Evolutionary conservation across 345 rosid species (phyloP).

Genomic region (Ceriops tagal): DNA sequence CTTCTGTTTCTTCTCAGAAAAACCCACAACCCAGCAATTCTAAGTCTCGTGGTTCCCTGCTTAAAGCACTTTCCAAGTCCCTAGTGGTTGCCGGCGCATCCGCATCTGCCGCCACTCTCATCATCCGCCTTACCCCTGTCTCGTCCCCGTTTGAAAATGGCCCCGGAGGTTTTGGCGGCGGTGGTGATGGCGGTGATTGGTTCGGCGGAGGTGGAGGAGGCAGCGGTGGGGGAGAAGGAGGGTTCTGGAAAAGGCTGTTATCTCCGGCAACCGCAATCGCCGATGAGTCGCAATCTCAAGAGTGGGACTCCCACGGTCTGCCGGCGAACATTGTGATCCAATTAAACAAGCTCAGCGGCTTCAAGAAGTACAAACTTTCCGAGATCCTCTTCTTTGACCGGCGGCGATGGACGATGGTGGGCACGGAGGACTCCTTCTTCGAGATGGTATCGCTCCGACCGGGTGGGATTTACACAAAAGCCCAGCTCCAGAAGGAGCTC

Average conservation of each 20-base stretch:
- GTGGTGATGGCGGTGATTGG: conserved; percentile 35
- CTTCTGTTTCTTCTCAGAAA: background rate
- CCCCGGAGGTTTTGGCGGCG: conserved; percentile 36
- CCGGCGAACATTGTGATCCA: conserved; percentile 85
- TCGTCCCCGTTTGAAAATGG: conserved; percentile 20
- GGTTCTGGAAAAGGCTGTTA: conserved; percentile 56
- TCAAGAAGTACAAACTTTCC: conserved; percentile 77
- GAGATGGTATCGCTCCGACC: conserved; percentile 93
- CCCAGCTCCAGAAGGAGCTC: conserved; percentile 80
- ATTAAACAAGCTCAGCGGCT: conserved; percentile 76
- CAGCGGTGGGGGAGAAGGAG: conserved; percentile 35
- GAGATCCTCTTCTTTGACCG: conserved; percentile 79
- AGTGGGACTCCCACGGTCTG: conserved; percentile 87
- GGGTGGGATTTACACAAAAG: conserved; percentile 77
- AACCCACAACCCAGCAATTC: background rate
- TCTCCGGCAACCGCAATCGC: conserved; percentile 60
- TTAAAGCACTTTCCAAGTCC: conserved; percentile 42
- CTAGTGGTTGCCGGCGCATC: conserved; percentile 44
- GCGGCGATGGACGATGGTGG: conserved; percentile 53
- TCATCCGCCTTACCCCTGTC: conserved; percentile 43
- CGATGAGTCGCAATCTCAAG: conserved; percentile 60
- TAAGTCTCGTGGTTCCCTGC: conserved; percentile 12
- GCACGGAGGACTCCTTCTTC: conserved; percentile 86
- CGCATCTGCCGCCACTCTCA: conserved; percentile 52
- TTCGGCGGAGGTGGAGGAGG: conserved; percentile 45